A percentile compares a stretch with the other conserved stretches of the same genome.
Evolutionary conservation across 1,284 basidiomycete genomes (phyloP).

Genomic region (Vanrija pseudolonga): DNA sequence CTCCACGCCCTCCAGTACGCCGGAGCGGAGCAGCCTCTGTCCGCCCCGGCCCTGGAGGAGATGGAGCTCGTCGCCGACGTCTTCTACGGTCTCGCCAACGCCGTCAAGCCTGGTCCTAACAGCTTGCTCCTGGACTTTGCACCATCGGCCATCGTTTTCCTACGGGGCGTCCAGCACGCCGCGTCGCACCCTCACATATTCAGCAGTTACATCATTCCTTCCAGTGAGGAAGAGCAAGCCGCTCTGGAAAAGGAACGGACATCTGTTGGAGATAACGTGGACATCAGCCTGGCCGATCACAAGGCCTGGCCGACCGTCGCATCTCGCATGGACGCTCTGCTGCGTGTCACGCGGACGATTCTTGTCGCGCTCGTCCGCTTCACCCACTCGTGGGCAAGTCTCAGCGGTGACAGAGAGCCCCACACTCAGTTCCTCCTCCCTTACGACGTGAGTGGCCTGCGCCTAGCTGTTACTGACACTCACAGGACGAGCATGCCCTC

Average conservation of each 20-base stretch:
- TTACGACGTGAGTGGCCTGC: slow-evolving; percentile 3
- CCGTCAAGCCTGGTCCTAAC: slow-evolving; percentile 48
- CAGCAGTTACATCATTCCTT: slow-evolving; percentile 64
- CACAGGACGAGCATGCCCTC: slow-evolving; percentile 11
- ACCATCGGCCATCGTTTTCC: slow-evolving; percentile 55
- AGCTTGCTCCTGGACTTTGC: slow-evolving; percentile 54
- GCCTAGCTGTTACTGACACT: not conserved
- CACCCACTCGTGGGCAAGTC: slow-evolving; percentile 64
- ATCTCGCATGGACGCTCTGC: slow-evolving; percentile 64
- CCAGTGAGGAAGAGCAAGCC: slow-evolving; percentile 66
- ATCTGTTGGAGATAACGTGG: slow-evolving; percentile 39
- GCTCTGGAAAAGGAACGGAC: slow-evolving; percentile 59
- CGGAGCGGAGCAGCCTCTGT: slow-evolving; percentile 63
- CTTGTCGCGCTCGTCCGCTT: slow-evolving; percentile 66
- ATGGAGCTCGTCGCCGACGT: slow-evolving; percentile 71
- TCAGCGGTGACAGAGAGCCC: slow-evolving; percentile 67
- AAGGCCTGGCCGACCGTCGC: slow-evolving; percentile 66
- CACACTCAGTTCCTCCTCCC: slow-evolving; percentile 10
- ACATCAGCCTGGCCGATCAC: slow-evolving; percentile 55
- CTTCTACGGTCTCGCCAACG: slow-evolving; percentile 62
- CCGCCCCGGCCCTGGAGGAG: slow-evolving; percentile 70
- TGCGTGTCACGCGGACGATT: slow-evolving; percentile 65
- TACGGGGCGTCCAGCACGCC: slow-evolving; percentile 84
- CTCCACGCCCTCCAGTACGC: slow-evolving; percentile 72
- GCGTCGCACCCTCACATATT: slow-evolving; percentile 86